Base-by-base conservation (phyloP, 345 rosid species). In the Linum tenue region DNA sequence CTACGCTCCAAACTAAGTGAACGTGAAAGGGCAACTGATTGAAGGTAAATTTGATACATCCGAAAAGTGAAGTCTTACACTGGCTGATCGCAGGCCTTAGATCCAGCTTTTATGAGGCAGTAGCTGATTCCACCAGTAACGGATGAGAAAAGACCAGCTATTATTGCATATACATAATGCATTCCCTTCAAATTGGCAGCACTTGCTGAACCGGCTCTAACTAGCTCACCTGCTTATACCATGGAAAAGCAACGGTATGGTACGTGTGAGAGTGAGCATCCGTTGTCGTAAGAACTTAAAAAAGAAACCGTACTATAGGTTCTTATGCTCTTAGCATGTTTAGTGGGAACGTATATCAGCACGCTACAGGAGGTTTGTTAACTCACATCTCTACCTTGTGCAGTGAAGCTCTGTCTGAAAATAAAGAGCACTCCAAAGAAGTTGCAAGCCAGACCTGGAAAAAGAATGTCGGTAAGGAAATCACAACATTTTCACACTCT, bases 331-430 rank as follows among this genome's bases (percentile, higher is more conserved):
- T 59, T 16, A 22, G 16, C 63, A 70, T 48, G 64, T 39, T 53
- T 39, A 55, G 58, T 65, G 57, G 56, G 17, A 56, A 64, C 31
- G 31, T 66, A 71, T 44, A 44, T 43, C 56, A 22, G 31, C 0
- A 22, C 31, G 31, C 31, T 22, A 65, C 40, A 75, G 64, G 71
- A 81, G 83, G 78, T 71, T 66, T 72, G 81, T 72, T 67, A 86
- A 86, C 95, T 89, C 92, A 87, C 88, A 80, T 86, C 88, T 85
- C 79, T 92, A 92, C 96, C 96, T 92, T 89, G 91, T 70, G 86
- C 79, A 61, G 79, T 75, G 72, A 89, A 82, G 64, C 78, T 78
- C 73, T 76, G 91, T 70, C 79, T 89, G 58, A 79, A 92, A 75
- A 85, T 84, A 76, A 87, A 86, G 71, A 92, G 88, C 67, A 89